These are phyloP conservation scores for Cinnamomum chago DNA, from an alignment of 164 flowering plant species.

Conservation along the genomic window DNA sequence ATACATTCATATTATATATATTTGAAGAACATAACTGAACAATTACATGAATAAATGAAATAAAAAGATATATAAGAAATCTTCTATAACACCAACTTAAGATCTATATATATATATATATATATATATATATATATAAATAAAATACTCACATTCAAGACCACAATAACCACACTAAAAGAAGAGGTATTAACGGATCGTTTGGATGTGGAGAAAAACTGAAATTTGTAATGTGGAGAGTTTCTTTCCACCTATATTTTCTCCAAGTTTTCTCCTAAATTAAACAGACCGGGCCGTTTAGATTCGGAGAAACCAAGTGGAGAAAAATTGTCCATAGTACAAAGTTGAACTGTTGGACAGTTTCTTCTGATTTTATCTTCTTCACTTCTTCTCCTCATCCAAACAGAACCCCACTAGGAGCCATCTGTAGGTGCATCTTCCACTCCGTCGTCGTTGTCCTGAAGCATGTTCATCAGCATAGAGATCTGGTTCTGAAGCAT, in stretches of 20 bases:
- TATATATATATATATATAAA: no score
- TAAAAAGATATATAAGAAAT: neutral
- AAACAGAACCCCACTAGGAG: neutral
- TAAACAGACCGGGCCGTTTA: no score
- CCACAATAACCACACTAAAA: neutral
- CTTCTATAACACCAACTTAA: neutral
- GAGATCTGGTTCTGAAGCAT: conserved; percentile 66
- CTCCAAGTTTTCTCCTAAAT: no score
- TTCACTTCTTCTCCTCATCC: neutral
- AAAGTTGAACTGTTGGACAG: neutral
- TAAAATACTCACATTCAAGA: neutral
- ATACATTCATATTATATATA: no score
- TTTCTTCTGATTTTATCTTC: neutral
- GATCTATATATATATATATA: neutral
- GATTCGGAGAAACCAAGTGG: no score
- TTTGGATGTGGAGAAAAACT: no score
- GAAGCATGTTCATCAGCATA: conserved; percentile 88
- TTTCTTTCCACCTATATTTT: no score
- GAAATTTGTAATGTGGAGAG: no score
- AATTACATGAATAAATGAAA: neutral
- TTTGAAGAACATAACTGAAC: neutral
- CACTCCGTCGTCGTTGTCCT: conserved; percentile 47
- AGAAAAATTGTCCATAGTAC: no score
- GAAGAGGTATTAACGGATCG: no score
- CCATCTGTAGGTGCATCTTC: conserved; percentile 21